These are phyloP conservation scores for Gentiana macrophylla DNA, from an alignment of 257 asterid genomes.

Conservation along the genomic window DNA sequence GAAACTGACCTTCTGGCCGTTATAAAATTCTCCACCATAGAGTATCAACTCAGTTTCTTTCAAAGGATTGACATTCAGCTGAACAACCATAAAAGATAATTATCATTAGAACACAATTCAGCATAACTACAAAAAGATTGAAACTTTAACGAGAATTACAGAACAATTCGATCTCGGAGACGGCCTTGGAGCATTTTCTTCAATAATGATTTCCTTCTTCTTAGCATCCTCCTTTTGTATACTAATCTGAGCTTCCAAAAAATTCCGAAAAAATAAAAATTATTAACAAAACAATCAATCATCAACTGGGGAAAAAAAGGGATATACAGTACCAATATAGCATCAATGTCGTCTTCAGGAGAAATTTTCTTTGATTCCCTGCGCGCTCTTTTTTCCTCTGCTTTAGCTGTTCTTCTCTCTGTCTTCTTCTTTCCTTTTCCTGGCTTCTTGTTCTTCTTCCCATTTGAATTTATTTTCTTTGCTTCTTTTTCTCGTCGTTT, in stretches of 20 bases:
- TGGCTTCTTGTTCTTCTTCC: slow-evolving; percentile 82
- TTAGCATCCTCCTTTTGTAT: slow-evolving; percentile 94
- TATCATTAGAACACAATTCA: not conserved
- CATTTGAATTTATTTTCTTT: slow-evolving; percentile 24
- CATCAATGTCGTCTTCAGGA: slow-evolving; percentile 98
- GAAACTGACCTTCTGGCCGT: slow-evolving; percentile 69
- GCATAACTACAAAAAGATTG: slow-evolving; percentile 1
- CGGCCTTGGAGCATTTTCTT: slow-evolving; percentile 86
- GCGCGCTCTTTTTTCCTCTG: slow-evolving; percentile 74
- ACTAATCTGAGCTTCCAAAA: slow-evolving; percentile 26
- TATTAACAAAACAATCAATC: not conserved
- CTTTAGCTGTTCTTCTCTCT: slow-evolving; percentile 74
- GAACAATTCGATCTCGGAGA: slow-evolving; percentile 98
- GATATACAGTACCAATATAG: slow-evolving; percentile 49
- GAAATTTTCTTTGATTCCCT: slow-evolving; percentile 84
- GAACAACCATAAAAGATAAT: slow-evolving; percentile 8
- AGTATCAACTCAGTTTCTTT: slow-evolving; percentile 82
- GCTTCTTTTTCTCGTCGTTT: too few relatives aligned
- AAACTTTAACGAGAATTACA: slow-evolving; percentile 25
- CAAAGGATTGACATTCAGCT: slow-evolving; percentile 80
- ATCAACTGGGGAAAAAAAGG: not conserved
- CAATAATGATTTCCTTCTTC: slow-evolving; percentile 88
- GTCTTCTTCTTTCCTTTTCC: slow-evolving; percentile 98
- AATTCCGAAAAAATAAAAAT: not conserved
- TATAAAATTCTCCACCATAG: slow-evolving; percentile 97